Percentiles rank a stretch among this genome's conserved stretches.
These are phyloP conservation scores for Isoetes engelmannii DNA, from an alignment of 83 land plant species.

Conservation along the genomic window DNA sequence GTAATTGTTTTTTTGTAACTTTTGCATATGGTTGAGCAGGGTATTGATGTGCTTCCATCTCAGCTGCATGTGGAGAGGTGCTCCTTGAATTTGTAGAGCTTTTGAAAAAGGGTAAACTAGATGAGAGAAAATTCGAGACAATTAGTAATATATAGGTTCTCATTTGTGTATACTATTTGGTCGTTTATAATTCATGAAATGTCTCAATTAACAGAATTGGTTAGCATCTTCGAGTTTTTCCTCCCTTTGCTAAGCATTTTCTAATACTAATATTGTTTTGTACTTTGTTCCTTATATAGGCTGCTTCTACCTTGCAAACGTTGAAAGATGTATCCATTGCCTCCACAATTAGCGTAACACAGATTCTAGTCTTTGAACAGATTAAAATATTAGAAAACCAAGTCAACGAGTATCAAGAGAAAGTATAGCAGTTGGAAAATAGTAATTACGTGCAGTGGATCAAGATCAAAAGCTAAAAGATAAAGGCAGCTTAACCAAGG, in stretches of 20 bases:
- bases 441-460: constrained; percentile 6
- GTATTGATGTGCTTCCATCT: neutral
- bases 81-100: constrained; percentile 38
- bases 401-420: constrained; percentile 22
- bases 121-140: constrained; percentile 24
- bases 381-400: constrained; percentile 26
- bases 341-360: constrained; percentile 18
- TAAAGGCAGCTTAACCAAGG: neutral
- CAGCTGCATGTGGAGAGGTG: constrained; percentile 40
- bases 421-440: constrained; percentile 23
- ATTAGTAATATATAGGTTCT: constrained; percentile 64
- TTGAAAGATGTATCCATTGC: constrained; percentile 51
- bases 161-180: constrained; percentile 51
- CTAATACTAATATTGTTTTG: neutral
- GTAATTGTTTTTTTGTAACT: constrained; percentile 28
- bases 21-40: neutral
- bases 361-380: neutral
- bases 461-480: neutral
- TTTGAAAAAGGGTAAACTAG: constrained; percentile 20
- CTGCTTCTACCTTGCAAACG: constrained; percentile 46
- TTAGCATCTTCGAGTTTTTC: constrained; percentile 13
- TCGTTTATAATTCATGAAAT: constrained; percentile 44
- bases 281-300: constrained; percentile 31
- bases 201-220: constrained; percentile 48
- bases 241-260: neutral